Base-by-base conservation (phyloP, 2,329 filamentous ascomycete genomes). In the Fusarium sp. region DNA sequence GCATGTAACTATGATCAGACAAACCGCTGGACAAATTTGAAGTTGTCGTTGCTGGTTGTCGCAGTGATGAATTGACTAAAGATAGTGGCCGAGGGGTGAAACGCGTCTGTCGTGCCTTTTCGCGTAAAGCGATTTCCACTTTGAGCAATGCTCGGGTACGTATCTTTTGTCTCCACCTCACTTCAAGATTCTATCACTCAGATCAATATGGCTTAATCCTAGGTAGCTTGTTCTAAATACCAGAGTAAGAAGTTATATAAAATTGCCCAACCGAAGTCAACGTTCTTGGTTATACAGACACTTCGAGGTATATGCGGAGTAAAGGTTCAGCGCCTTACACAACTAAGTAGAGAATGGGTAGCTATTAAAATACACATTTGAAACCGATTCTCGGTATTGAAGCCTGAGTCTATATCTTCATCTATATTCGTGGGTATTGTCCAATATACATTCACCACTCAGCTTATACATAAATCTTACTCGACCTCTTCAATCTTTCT, bases 401-500 rank as follows among this genome's bases (percentile, higher is more conserved):
- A 37, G 35, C 60, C 35, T 23, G 24, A 35, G 28, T 64, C 48
- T 52, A 42, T 38, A 57, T 71, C 41, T 56, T 38, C 23, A 55
- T 73, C 64, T 71, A 65, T 57, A 48, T 60, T 42, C 48, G 35
- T 58, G 49, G 66, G 46, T 60, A 67, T 66, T 61, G n/a, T 69
- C 33, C 52, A 59, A 52, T 38, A 33, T 54, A 38, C 11, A 29
- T 52, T 21, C 16, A 18, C n/a, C 10, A 41, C 29, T 42, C 31
- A 20, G 35, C 26, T n/a, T 24, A 26, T 15, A 35, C 16, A 4
- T 15, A 12, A 23, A 33, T 56, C 33, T 47, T 75, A 75, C 42
- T 70, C 70, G 63, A 70, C 74, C 70, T 57, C 80, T 74, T 94
- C 89, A 57, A 95, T 88, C 74, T 79, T 87, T 71, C 88, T 85